phyloP scores from a whole-genome alignment of 495 filamentous ascomycete genomes.

The Peziza echinospora region DNA sequence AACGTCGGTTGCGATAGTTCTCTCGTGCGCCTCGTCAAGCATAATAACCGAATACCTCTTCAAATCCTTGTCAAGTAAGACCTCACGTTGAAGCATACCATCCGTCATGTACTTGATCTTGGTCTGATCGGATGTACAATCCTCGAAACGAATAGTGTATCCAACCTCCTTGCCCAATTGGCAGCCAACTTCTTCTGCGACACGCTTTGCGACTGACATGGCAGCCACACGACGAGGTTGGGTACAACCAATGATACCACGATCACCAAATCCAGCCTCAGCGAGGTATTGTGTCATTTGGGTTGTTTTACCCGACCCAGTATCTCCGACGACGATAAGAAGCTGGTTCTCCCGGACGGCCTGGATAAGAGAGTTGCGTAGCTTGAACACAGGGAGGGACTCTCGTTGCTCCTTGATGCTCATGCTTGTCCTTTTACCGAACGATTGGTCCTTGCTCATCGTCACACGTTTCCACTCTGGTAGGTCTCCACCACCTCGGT shows the following conservation, averaged over 20 bases:
- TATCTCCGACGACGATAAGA: constrained; percentile 91
- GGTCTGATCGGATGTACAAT: constrained; percentile 71
- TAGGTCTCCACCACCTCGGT: constrained; percentile 37
- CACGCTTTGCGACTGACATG: constrained; percentile 96
- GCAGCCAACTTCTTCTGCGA: constrained; percentile 90
- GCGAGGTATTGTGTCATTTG: constrained; percentile 89
- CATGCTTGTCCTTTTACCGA: constrained; percentile 75
- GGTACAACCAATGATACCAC: constrained; percentile 83
- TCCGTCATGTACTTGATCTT: constrained; percentile 99
- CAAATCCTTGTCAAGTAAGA: constrained; percentile 70
- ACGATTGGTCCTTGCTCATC: constrained; percentile 56
- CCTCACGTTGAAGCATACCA: constrained; percentile 91
- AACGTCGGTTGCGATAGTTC: constrained; percentile 89
- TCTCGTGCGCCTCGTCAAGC: constrained; percentile 94
- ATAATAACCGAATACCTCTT: constrained; percentile 88
- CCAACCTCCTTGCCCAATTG: constrained; percentile 79
- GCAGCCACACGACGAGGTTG: constrained; percentile 89
- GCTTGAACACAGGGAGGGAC: constrained; percentile 73
- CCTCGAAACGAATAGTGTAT: constrained; percentile 95
- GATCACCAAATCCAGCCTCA: constrained; percentile 75
- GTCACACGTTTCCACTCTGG: constrained; percentile 87
- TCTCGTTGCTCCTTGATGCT: constrained; percentile 90
- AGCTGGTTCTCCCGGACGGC: constrained; percentile 76
- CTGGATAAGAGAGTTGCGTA: constrained; percentile 69
- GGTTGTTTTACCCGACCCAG: constrained; percentile 89